Evolutionary conservation across 495 filamentous ascomycete genomes (phyloP).

Genomic region (Talaromyces adpressus): DNA sequence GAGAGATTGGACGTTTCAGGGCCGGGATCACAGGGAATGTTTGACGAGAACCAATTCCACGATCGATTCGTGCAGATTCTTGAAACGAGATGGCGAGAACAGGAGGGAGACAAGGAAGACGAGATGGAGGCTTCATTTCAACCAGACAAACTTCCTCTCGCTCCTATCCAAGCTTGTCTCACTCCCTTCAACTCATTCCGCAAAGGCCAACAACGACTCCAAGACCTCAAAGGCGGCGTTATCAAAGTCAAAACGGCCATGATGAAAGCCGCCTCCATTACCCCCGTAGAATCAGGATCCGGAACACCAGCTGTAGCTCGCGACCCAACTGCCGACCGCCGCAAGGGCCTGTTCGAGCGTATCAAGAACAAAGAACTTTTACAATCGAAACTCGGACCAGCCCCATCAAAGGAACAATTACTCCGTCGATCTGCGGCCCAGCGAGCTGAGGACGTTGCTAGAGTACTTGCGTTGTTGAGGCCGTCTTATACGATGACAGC

Average conservation of each 20-base stretch:
- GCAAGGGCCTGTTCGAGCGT: slow-evolving; percentile 34
- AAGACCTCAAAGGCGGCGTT: slow-evolving; percentile 37
- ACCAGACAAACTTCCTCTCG: slow-evolving; percentile 26
- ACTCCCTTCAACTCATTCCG: slow-evolving; percentile 34
- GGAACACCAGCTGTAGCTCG: slow-evolving; percentile 13
- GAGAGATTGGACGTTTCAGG: slow-evolving; percentile 14
- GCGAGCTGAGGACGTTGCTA: slow-evolving; percentile 35
- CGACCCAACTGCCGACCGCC: slow-evolving; percentile 27
- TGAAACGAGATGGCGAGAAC: slow-evolving; percentile 25
- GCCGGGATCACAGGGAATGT: neutral
- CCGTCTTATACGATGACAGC: slow-evolving; percentile 17
- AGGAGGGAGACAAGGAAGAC: slow-evolving; percentile 20
- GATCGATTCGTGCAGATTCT: slow-evolving; percentile 31
- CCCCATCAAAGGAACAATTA: slow-evolving; percentile 35
- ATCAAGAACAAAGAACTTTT: slow-evolving; percentile 38
- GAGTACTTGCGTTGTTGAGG: slow-evolving; percentile 30
- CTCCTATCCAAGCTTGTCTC: slow-evolving; percentile 34
- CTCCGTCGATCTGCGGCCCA: slow-evolving; percentile 31
- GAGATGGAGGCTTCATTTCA: slow-evolving; percentile 15
- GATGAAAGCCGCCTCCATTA: slow-evolving; percentile 11
- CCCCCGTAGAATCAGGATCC: slow-evolving; percentile 3
- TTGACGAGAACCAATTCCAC: slow-evolving; percentile 27
- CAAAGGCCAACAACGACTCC: slow-evolving; percentile 40
- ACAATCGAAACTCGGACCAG: slow-evolving; percentile 36
- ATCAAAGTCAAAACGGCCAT: slow-evolving; percentile 35